Evolutionary conservation across 371 early-diverging fungal genomes (phyloP).

Genomic region (Thermomucor indicae-seudaticae): DNA sequence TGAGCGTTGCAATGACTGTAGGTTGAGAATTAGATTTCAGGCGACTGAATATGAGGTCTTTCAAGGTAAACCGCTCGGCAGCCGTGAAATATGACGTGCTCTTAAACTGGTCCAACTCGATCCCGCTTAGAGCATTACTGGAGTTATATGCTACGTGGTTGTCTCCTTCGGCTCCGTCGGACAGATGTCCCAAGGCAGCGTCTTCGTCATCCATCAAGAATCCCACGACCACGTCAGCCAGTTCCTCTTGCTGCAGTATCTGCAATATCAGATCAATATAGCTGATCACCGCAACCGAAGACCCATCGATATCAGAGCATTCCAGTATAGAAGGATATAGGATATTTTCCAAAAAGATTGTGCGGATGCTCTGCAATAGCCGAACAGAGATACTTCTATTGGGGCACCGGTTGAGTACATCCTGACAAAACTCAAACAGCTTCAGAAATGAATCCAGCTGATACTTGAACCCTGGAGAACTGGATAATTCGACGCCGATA

Average conservation of each 20-base stretch:
- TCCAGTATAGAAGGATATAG: slow-evolving; percentile 83
- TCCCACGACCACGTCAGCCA: slow-evolving; percentile 69
- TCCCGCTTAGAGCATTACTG: slow-evolving; percentile 15
- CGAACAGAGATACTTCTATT: slow-evolving; percentile 60
- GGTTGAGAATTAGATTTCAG: slow-evolving; percentile 69
- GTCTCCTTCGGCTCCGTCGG: slow-evolving; percentile 6
- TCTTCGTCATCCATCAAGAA: slow-evolving; percentile 59
- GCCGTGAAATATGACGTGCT: slow-evolving; percentile 46
- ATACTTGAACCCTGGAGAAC: slow-evolving; percentile 62
- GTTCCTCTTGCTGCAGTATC: slow-evolving; percentile 66
- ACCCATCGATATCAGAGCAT: slow-evolving; percentile 89
- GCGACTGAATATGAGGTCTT: slow-evolving; percentile 74
- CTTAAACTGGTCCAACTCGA: slow-evolving; percentile 11
- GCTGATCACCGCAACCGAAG: slow-evolving; percentile 83
- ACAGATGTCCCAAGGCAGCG: neutral
- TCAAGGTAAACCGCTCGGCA: slow-evolving; percentile 64
- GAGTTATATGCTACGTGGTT: neutral
- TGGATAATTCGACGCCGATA: slow-evolving; percentile 47
- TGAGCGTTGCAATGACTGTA: slow-evolving; percentile 80
- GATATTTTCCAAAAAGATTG: slow-evolving; percentile 81
- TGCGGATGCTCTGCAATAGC: slow-evolving; percentile 64
- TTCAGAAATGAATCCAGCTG: slow-evolving; percentile 78
- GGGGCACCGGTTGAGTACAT: slow-evolving; percentile 77
- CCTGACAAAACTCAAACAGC: slow-evolving; percentile 81
- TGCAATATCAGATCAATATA: slow-evolving; percentile 84